Conservation (phyloP, 1,284 basidiomycete genomes). For the Mycosarcoma maydis region DNA sequence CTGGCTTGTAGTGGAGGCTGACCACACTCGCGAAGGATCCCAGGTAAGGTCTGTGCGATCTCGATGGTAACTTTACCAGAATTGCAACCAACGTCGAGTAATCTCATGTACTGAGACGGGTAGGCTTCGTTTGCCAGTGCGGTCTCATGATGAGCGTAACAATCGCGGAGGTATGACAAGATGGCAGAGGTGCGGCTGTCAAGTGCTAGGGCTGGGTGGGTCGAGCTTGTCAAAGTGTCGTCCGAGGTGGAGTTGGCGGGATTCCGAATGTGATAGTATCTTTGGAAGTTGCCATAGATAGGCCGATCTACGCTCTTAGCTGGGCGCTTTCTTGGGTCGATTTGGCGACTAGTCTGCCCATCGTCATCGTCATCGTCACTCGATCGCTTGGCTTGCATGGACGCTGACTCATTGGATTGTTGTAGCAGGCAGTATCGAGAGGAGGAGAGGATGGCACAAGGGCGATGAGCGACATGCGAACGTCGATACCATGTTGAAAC, state of each 20-base stretch:
- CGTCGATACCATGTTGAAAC: too few species aligned
- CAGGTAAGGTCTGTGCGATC: conserved; percentile 20
- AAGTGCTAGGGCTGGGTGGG: conserved; percentile 22
- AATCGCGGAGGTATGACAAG: conserved; percentile 4
- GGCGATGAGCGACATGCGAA: too few species aligned
- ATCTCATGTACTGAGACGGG: neutral
- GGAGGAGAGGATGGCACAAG: too few species aligned
- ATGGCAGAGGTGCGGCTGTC: conserved; percentile 29
- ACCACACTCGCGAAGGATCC: neutral
- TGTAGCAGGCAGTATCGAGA: too few species aligned
- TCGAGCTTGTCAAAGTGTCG: neutral
- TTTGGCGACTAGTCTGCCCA: neutral
- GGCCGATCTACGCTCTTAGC: neutral
- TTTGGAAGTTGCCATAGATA: conserved; percentile 39
- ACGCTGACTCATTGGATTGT: too few species aligned
- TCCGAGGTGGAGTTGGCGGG: conserved; percentile 7
- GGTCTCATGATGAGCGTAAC: neutral
- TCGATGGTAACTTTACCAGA: conserved; percentile 35
- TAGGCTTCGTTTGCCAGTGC: neutral
- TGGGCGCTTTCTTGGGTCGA: neutral
- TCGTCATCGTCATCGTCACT: neutral
- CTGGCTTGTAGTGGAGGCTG: neutral
- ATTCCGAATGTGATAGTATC: conserved; percentile 49
- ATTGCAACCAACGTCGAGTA: conserved; percentile 46
- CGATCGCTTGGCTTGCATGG: too few species aligned